phyloP scores from a whole-genome alignment of 2,329 filamentous ascomycete genomes.

The Knoxdaviesia capensis region DNA sequence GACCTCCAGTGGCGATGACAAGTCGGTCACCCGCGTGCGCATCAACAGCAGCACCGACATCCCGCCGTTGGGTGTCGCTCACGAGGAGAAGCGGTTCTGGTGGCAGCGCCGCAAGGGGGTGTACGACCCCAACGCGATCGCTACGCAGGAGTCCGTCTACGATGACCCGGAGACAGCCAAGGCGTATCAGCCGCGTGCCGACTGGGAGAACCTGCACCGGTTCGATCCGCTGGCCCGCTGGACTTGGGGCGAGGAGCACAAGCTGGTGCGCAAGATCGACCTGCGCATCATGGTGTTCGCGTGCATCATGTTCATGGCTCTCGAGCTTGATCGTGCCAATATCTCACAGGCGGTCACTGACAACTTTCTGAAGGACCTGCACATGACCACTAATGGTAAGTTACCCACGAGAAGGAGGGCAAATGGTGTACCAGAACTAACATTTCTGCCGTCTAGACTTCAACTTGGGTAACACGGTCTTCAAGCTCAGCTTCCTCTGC shows the following conservation, averaged over 20 bases:
- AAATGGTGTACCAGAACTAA: too few species aligned
- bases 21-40: background rate
- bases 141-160: constrained; percentile 17
- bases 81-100: constrained; percentile 12
- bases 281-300: constrained; percentile 23
- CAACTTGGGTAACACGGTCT: constrained; percentile 14
- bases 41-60: background rate
- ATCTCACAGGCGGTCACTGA: constrained; percentile 25
- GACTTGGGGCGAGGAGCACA: constrained; percentile 19
- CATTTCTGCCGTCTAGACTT: constrained; percentile 8
- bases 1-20: constrained; percentile 8
- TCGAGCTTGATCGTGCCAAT: constrained; percentile 29
- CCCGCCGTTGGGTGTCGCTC: constrained; percentile 11
- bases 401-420: too few species aligned
- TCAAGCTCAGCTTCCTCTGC: constrained; percentile 12
- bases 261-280: constrained; percentile 18
- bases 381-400: constrained; percentile 19
- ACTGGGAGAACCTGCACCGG: constrained; percentile 20
- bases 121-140: constrained; percentile 11
- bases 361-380: constrained; percentile 22
- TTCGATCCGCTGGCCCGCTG: constrained; percentile 24
- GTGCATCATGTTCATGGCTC: constrained; percentile 18
- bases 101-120: constrained; percentile 10
- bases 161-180: constrained; percentile 16
- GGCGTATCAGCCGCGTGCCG: constrained; percentile 13